phyloP scores from a whole-genome alignment of 768 basidiomycete species.

The Harrya chromipes region DNA sequence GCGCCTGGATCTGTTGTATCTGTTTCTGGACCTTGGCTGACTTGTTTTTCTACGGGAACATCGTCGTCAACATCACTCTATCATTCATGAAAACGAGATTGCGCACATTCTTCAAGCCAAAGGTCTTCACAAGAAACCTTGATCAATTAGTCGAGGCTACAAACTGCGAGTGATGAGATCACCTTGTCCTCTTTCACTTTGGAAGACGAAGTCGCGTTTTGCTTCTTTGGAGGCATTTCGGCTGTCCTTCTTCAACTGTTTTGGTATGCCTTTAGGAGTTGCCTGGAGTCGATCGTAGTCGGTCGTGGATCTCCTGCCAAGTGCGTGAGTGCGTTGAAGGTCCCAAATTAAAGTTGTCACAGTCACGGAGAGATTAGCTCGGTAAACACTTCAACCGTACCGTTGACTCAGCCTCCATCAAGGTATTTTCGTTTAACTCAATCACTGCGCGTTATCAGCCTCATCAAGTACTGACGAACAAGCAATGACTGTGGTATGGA shows the following conservation, averaged over 20 bases:
- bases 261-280: background rate
- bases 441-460: background rate
- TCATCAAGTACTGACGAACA: background rate
- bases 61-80: conserved; percentile 9
- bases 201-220: conserved; percentile 51
- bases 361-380: no score
- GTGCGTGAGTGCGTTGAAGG: no score
- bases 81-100: conserved; percentile 2
- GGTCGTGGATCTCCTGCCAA: no score
- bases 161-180: conserved; percentile 19
- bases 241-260: background rate
- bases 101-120: conserved; percentile 85
- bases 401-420: no score
- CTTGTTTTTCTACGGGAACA: conserved; percentile 75
- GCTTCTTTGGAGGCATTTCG: conserved; percentile 83
- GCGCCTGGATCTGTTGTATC: conserved; percentile 76
- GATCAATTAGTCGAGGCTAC: conserved; percentile 24
- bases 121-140: conserved; percentile 54
- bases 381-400: no score
- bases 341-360: no score
- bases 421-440: no score
- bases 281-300: background rate
- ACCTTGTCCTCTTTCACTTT: conserved; percentile 86
- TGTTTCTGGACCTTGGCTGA: conserved; percentile 89
- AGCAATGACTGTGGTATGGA: background rate